These are phyloP conservation scores for Diaporthe aspalathi DNA, from an alignment of 2,329 filamentous ascomycete species.

Conservation along the genomic window DNA sequence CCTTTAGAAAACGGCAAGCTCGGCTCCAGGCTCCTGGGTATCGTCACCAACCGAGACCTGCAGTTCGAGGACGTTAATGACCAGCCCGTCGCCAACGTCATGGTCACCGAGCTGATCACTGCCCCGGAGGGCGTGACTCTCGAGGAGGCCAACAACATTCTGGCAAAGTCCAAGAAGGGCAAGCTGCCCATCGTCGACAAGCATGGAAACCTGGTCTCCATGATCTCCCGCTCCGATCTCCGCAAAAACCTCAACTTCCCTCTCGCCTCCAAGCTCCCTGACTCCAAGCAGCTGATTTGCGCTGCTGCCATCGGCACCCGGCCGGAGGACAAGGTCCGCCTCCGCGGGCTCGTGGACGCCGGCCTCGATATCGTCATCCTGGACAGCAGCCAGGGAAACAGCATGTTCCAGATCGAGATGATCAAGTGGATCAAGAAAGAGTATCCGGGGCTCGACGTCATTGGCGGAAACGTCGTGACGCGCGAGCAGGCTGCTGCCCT, in stretches of 20 bases:
- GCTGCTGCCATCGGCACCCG: conserved; percentile 96
- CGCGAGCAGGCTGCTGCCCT: conserved; percentile 93
- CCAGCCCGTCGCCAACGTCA: conserved; percentile 85
- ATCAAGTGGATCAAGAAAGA: conserved; percentile 93
- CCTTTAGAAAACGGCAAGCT: conserved; percentile 86
- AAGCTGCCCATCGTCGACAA: conserved; percentile 94
- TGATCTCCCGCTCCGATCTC: conserved; percentile 93
- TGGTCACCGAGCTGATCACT: conserved; percentile 95
- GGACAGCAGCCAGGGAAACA: conserved; percentile 97
- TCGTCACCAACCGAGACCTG: conserved; percentile 97
- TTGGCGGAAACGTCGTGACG: conserved; percentile 98
- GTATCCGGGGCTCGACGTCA: conserved; percentile 89
- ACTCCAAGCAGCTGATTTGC: conserved; percentile 97
- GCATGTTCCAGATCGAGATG: conserved; percentile 99
- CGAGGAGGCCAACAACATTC: conserved; percentile 89
- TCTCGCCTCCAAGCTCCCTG: conserved; percentile 92
- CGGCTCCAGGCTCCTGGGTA: conserved; percentile 94
- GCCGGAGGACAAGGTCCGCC: conserved; percentile 88
- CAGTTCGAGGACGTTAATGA: conserved; percentile 87
- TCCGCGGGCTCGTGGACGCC: conserved; percentile 90
- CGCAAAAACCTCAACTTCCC: conserved; percentile 99
- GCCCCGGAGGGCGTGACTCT: conserved; percentile 86
- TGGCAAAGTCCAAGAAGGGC: conserved; percentile 97
- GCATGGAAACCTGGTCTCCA: conserved; percentile 86
- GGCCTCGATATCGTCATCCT: conserved; percentile 95